Base-by-base conservation (phyloP, 257 asterid species). In the Solanum paucissectum region DNA sequence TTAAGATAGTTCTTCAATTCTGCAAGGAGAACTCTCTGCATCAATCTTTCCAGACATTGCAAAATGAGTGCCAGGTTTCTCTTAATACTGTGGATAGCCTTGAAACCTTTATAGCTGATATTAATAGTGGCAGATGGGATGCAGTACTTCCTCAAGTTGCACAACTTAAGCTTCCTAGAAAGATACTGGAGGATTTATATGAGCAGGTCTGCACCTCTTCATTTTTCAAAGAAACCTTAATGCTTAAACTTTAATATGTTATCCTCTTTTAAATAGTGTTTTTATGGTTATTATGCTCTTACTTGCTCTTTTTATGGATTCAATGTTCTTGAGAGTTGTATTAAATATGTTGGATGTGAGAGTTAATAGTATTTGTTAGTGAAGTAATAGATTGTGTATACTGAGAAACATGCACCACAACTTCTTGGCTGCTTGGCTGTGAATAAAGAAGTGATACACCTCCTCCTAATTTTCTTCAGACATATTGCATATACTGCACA, bases 81-180 rank as follows among this genome's bases (percentile, higher is more conserved):
- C 94, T 97, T 33, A 97, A 97, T 88, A 97, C 99, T 1, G 99
- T 97, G 87, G 99, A 97, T 90, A 97, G 98, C 89, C 94, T 88
- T 27, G 99, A 97, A 89, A 95, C 98, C 10, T 95, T 97, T 89
- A 77, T 92, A 90, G 95, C 98, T 83, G 99, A 97, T 90, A 92
- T 97, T 88, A 97, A 97, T 83, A 92, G 98, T 89, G 98, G 99
- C 91, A 93, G 98, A 92, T 97, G 99, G 99, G 99, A 97, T 91
- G 98, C 99, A 25, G 96, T 97, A 85, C 93, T 97, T 86, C 98
- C 99, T 60, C 99, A 97, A 92, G 94, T 97, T 87, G 92, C 99
- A 83, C 99, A 97, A 87, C 96, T 97, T 68, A 97, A 95, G 94
- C 98, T 97, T 86, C 96, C 99, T 0, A 91, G 98, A 74, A 95